Conservation (phyloP, 306 rosid species). For the Carpinus fangiana region DNA sequence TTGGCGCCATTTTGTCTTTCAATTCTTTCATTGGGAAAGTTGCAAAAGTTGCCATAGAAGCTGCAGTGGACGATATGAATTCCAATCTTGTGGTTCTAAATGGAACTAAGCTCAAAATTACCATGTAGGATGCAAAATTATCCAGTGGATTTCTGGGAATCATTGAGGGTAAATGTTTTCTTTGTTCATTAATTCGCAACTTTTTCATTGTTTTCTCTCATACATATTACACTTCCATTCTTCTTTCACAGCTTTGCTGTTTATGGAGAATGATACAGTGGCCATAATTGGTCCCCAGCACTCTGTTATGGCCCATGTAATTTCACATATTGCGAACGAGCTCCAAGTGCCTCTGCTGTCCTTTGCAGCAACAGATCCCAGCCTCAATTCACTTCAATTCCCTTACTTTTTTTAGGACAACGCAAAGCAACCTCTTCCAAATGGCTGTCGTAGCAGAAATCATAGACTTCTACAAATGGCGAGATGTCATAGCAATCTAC, state of each 20-base stretch:
- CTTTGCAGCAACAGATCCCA: slow-evolving; percentile 80
- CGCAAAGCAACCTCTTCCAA: slow-evolving; percentile 65
- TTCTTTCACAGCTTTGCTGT: slow-evolving; percentile 60
- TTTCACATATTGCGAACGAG: slow-evolving; percentile 88
- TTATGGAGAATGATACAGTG: slow-evolving; percentile 70
- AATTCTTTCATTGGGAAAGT: slow-evolving; percentile 47
- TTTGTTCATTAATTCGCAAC: neutral
- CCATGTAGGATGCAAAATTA: slow-evolving; percentile 41
- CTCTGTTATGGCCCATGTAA: slow-evolving; percentile 80
- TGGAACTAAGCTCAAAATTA: slow-evolving; percentile 46
- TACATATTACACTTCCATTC: slow-evolving; percentile 7
- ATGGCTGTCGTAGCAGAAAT: slow-evolving; percentile 87
- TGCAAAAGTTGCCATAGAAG: slow-evolving; percentile 49
- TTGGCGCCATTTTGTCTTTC: slow-evolving; percentile 52
- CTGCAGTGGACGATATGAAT: slow-evolving; percentile 53
- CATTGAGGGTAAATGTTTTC: slow-evolving; percentile 38
- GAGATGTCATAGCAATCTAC: slow-evolving; percentile 80
- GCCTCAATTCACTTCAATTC: slow-evolving; percentile 80
- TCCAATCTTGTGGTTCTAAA: slow-evolving; percentile 33
- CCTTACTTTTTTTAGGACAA: slow-evolving; percentile 80
- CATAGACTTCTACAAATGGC: slow-evolving; percentile 67
- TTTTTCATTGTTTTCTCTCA: neutral
- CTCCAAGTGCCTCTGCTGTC: slow-evolving; percentile 83
- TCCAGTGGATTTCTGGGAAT: slow-evolving; percentile 55
- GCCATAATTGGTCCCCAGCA: slow-evolving; percentile 93